Conservation (phyloP, 495 filamentous ascomycete species). For the Neurospora hispaniola region DNA sequence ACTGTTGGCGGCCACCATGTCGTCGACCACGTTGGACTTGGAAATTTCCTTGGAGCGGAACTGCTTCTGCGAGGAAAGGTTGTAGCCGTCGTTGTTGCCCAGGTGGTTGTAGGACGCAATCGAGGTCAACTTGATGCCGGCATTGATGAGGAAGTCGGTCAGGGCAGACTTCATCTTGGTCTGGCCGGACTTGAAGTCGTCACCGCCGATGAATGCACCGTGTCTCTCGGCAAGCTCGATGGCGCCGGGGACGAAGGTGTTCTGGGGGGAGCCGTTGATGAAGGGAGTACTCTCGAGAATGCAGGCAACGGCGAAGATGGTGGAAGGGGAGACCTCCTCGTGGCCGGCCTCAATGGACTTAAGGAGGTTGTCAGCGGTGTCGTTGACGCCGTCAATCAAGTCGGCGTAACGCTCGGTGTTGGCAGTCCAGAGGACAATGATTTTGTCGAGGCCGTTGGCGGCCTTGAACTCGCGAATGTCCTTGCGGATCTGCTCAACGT, state of each 20-base stretch:
- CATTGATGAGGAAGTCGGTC: conserved; percentile 96
- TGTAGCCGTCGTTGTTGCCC: conserved; percentile 98
- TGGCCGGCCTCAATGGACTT: conserved; percentile 78
- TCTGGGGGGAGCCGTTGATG: conserved; percentile 99
- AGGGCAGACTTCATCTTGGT: conserved; percentile 99
- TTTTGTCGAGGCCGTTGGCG: conserved; percentile 77
- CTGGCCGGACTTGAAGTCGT: conserved; percentile 99
- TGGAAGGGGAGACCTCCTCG: conserved; percentile 83
- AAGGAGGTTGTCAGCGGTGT: conserved; percentile 89
- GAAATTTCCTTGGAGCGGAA: conserved; percentile 99
- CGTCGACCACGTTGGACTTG: conserved; percentile 97
- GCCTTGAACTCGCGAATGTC: conserved; percentile 96
- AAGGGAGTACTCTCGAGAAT: conserved; percentile 86
- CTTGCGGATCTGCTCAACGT: conserved; percentile 88
- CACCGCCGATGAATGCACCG: conserved; percentile 86
- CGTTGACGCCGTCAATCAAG: conserved; percentile 79
- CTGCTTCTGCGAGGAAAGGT: conserved; percentile 91
- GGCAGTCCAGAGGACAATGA: conserved; percentile 96
- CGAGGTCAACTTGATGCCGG: conserved; percentile 97
- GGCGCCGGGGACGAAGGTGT: conserved; percentile 93
- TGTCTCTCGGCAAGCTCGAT: conserved; percentile 84
- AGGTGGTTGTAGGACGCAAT: conserved; percentile 99
- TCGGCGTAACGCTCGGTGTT: conserved; percentile 97
- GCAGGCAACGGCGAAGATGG: conserved; percentile 87
- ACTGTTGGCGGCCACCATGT: conserved; percentile 94